These are phyloP conservation scores for Solanum microdontum DNA, from an alignment of 257 asterid genomes.

Conservation along the genomic window DNA sequence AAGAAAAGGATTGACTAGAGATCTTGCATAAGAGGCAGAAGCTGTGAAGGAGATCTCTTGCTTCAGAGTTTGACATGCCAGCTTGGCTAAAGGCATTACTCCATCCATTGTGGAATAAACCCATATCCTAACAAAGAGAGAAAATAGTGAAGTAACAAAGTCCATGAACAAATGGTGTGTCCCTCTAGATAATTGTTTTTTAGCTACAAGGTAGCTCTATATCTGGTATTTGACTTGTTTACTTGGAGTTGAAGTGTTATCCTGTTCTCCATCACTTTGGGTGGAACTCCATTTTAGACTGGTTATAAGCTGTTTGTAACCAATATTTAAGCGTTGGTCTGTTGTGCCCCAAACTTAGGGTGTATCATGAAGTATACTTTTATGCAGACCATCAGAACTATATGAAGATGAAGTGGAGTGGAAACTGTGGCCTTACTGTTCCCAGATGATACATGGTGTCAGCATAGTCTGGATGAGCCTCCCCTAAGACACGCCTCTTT, in stretches of 20 bases:
- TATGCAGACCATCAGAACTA: neutral
- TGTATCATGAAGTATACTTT: neutral
- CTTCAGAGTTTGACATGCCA: neutral
- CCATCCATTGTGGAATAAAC: neutral
- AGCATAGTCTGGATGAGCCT: conserved; percentile 74
- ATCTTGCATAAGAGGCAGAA: neutral
- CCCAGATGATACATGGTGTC: conserved; percentile 91
- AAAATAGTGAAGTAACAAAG: neutral
- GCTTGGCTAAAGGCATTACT: neutral
- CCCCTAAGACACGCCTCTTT: conserved; percentile 83
- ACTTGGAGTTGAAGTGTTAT: neutral
- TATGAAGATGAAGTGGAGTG: neutral
- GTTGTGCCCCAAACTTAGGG: neutral
- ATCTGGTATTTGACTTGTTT: neutral
- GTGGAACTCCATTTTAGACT: neutral
- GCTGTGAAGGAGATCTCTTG: neutral
- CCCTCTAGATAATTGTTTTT: neutral
- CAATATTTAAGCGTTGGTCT: neutral
- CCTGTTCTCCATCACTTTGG: neutral
- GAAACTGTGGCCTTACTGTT: conserved; percentile 41
- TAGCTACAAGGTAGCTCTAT: neutral
- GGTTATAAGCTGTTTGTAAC: neutral
- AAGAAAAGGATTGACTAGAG: neutral
- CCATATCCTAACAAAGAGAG: neutral
- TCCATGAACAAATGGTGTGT: neutral